Base-by-base conservation (phyloP, 2,329 filamentous ascomycete genomes). In the Geosmithia putterillii region DNA sequence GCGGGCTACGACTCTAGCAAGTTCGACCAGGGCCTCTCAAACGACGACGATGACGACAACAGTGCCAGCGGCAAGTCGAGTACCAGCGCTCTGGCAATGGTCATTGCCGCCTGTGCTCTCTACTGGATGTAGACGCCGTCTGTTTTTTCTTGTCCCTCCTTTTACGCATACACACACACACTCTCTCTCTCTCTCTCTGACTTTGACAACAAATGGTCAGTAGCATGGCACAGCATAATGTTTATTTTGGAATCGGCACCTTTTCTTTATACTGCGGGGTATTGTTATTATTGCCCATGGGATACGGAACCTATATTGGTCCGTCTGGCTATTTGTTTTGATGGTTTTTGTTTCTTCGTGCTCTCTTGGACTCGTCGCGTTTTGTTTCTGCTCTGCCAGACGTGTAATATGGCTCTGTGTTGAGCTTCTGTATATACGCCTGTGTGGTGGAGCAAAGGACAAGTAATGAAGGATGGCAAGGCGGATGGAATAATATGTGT, bases 21-120 rank as follows among this genome's bases (percentile, higher is more conserved):
- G 40, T 73, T 72, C 51, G 57, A 60, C 44, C 65, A 70, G 51
- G 50, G 57, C 45, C 69, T 65, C 51, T 52, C 45, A 28, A 42
- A 47, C 37, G 46, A 49, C 45, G 51, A 50, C 43, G 50, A 46
- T 45, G 54, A 52, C 28, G 56, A 56, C 44, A 60, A 57, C 50
- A 63, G 51, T 43, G 52, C 50, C 12, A 54, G 59, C 44, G 52
- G 52, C 46, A 55, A 56, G 46, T 49, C 57, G 9, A 57, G 59
- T 18, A 55, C 55, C 9, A 66, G 62, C 46, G 57, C 55, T 10
- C 46, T 64, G 48, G 62, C 61, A 43, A 59, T 64, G 44, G 53
- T 64, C 23, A 57, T 64, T 49, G 62, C 61, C 9, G 56, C 55
- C 34, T 51, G 48, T 19, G 61, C 58, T 39, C 47, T 63, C 45